Evolutionary conservation across 768 basidiomycete genomes (phyloP).

Genomic region (Heimioporus sp.): DNA sequence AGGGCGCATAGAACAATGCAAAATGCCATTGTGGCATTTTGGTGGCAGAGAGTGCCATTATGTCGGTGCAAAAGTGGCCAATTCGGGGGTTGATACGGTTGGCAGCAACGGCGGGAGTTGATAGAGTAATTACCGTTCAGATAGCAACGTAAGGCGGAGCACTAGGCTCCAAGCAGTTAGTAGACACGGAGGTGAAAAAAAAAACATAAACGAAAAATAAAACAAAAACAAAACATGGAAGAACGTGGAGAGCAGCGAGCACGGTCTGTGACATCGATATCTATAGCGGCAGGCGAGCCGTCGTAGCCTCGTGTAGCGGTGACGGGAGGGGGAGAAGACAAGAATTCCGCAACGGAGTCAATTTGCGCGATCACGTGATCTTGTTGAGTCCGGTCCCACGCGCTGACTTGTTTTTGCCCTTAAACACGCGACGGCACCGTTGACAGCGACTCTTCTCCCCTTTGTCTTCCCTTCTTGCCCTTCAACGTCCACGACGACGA

Average conservation of each 20-base stretch:
- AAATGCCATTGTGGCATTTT: neutral
- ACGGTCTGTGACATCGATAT: too few relatives aligned
- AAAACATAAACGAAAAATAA: neutral
- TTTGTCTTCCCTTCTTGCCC: slow-evolving; percentile 16
- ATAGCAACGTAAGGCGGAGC: too few relatives aligned
- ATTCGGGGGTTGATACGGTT: too few relatives aligned
- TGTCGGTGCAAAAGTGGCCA: too few relatives aligned
- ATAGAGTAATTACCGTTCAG: too few relatives aligned
- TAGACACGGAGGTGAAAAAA: neutral
- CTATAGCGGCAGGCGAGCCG: neutral
- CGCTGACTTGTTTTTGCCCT: slow-evolving; percentile 15
- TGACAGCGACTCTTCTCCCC: slow-evolving; percentile 4
- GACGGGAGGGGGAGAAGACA: slow-evolving; percentile 26
- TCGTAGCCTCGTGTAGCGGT: slow-evolving; percentile 35
- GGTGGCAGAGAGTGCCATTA: neutral
- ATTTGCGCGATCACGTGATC: slow-evolving; percentile 30
- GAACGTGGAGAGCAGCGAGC: too few relatives aligned
- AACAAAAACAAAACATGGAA: too few relatives aligned
- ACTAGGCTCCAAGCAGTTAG: too few relatives aligned
- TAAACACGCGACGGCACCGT: slow-evolving; percentile 26
- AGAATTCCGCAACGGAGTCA: slow-evolving; percentile 18
- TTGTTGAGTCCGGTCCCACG: slow-evolving; percentile 36
- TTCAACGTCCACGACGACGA: slow-evolving; percentile 18
- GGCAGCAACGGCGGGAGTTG: too few relatives aligned
- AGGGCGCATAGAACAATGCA: neutral